A percentile compares a stretch with the other conserved stretches of the same genome.
These are phyloP conservation scores for Starmerella etchellsii DNA, from an alignment of 805 yeast genomes.

Conservation along the genomic window DNA sequence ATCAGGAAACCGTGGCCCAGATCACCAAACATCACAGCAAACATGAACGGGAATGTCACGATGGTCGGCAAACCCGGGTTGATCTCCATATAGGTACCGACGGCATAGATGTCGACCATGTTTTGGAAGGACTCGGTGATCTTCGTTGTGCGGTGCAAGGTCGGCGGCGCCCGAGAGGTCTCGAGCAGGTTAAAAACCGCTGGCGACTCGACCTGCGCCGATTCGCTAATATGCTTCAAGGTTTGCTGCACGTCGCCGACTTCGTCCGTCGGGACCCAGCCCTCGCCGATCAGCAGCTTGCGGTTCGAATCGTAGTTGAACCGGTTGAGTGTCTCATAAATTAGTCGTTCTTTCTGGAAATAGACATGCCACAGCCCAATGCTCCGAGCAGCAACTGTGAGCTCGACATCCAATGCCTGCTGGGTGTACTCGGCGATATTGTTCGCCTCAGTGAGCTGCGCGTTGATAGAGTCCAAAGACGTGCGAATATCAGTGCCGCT, in stretches of 20 bases:
- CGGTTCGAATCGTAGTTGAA: conserved; percentile 75
- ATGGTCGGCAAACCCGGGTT: conserved; percentile 93
- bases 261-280: conserved; percentile 87
- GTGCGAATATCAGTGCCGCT: conserved; percentile 30
- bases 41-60: conserved; percentile 95
- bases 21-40: conserved; percentile 99
- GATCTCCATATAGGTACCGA: conserved; percentile 84
- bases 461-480: conserved; percentile 32
- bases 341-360: conserved; percentile 67
- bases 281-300: conserved; percentile 83
- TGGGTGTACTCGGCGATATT: conserved; percentile 54
- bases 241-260: conserved; percentile 51
- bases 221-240: conserved; percentile 49
- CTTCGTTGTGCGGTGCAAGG: conserved; percentile 87
- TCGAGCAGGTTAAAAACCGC: conserved; percentile 44
- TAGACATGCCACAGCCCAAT: conserved; percentile 60
- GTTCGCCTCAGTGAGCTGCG: conserved; percentile 41
- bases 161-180: conserved; percentile 76
- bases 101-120: conserved; percentile 91
- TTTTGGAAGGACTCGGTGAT: conserved; percentile 87
- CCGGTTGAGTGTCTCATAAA: conserved; percentile 63
- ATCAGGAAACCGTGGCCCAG: conserved; percentile 87
- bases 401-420: conserved; percentile 60
- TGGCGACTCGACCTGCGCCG: conserved; percentile 32
- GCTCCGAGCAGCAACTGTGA: conserved; percentile 63